Evolutionary conservation across 805 yeast genomes (phyloP).

Genomic region (Myxozyma udenii): DNA sequence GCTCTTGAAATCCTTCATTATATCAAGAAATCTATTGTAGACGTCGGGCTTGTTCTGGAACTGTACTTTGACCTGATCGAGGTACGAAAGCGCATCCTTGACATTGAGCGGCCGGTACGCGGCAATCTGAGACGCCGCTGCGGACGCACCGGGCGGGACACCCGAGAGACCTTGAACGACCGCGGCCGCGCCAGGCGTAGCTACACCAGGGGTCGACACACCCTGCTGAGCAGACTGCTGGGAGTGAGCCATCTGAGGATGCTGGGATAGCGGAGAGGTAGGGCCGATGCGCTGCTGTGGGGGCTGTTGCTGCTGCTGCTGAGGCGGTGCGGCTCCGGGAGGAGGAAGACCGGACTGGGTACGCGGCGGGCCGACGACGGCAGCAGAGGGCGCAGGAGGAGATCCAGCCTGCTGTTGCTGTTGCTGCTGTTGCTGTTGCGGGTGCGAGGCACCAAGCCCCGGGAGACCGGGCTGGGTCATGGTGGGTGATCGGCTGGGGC

Average conservation of each 20-base stretch:
- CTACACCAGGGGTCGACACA: conserved; percentile 6
- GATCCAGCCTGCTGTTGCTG: conserved; percentile 9
- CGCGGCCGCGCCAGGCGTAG: conserved; percentile 32
- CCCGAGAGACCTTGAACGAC: conserved; percentile 19
- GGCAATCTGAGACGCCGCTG: conserved; percentile 32
- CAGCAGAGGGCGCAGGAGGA: conserved; percentile 30
- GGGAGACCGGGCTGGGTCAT: conserved; percentile 21
- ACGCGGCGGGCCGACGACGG: conserved; percentile 9
- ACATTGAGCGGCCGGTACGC: conserved; percentile 72
- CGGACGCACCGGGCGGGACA: conserved; percentile 30
- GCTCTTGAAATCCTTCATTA: conserved; percentile 97
- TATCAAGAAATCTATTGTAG: conserved; percentile 91
- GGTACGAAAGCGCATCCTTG: conserved; percentile 89
- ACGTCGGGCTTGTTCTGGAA: conserved; percentile 91
- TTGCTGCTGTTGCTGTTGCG: conserved; percentile 35
- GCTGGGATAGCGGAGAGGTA: conserved; percentile 6
- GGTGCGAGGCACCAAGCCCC: conserved; percentile 20
- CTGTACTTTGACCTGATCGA: conserved; percentile 93
- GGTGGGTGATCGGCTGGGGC: conserved; percentile 28
- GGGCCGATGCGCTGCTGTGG: conserved; percentile 15
- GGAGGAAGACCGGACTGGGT: conserved; percentile 6
- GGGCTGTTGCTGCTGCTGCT: conserved; percentile 26
- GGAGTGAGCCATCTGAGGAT: conserved; percentile 28
- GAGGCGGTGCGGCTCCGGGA: conserved; percentile 16
- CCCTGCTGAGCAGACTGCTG: conserved; percentile 11